These are phyloP conservation scores for Sporisorium graminicola DNA, from an alignment of 1,284 basidiomycete genomes.

Conservation along the genomic window DNA sequence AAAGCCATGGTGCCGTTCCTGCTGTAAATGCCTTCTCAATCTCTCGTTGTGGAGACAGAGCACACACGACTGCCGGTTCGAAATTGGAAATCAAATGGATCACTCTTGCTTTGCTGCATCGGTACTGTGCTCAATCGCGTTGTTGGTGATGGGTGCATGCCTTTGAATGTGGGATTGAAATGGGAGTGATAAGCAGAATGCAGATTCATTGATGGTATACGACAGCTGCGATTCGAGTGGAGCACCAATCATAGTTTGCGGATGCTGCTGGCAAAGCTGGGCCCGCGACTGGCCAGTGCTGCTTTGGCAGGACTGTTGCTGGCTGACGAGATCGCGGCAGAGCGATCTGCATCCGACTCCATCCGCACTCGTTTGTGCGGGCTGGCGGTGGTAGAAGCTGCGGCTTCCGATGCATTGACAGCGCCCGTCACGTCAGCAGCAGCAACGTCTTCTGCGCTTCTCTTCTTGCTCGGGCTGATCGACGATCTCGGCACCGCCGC, in stretches of 20 bases:
- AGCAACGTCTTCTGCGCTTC: constrained; percentile 29
- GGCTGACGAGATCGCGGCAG: constrained; percentile 1
- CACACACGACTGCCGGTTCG: not conserved
- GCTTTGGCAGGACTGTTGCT: constrained; percentile 37
- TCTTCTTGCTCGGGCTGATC: constrained; percentile 44
- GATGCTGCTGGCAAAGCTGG: constrained; percentile 37
- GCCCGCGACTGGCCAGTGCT: constrained; percentile 33
- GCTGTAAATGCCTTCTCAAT: constrained; percentile 70
- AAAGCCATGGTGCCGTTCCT: constrained; percentile 78
- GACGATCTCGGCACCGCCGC: constrained; percentile 15
- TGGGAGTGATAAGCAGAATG: not conserved
- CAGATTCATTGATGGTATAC: constrained; percentile 11
- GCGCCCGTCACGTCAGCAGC: constrained; percentile 1
- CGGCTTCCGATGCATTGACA: not conserved
- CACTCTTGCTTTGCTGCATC: not conserved
- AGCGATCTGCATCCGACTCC: constrained; percentile 26
- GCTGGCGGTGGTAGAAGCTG: not conserved
- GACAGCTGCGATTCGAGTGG: too few species aligned
- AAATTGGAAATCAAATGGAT: constrained; percentile 1
- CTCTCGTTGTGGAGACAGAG: not conserved
- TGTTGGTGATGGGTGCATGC: not conserved
- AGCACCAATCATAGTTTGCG: constrained; percentile 9
- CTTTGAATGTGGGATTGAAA: not conserved
- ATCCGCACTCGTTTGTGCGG: constrained; percentile 47
- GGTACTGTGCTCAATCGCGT: not conserved